Evolutionary conservation across 129 eudicot species (phyloP).

Genomic region (Ambrosia artemisiifolia): DNA sequence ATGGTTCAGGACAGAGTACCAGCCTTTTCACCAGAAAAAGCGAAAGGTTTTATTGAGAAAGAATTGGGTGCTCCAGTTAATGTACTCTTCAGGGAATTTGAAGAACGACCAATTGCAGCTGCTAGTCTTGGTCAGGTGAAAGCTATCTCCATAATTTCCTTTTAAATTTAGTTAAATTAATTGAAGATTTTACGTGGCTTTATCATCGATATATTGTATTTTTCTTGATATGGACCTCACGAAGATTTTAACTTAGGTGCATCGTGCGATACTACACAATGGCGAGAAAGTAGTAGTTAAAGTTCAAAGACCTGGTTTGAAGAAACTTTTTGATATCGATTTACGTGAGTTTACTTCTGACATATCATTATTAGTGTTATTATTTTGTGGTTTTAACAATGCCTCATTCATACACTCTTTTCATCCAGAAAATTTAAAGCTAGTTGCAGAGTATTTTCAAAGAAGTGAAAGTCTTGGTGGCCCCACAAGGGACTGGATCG

Average conservation of each 20-base stretch:
- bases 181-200: neutral
- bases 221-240: slow-evolving; percentile 13
- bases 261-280: slow-evolving; percentile 85
- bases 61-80: slow-evolving; percentile 92
- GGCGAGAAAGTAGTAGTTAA: slow-evolving; percentile 97
- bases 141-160: neutral
- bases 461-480: slow-evolving; percentile 93
- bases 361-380: neutral
- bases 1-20: slow-evolving; percentile 88
- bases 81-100: slow-evolving; percentile 75
- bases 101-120: slow-evolving; percentile 93
- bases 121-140: slow-evolving; percentile 99
- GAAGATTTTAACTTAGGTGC: slow-evolving; percentile 57
- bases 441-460: slow-evolving; percentile 85
- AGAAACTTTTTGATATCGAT: slow-evolving; percentile 96
- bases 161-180: neutral
- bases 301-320: slow-evolving; percentile 95
- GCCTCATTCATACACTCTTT: slow-evolving; percentile 10
- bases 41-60: slow-evolving; percentile 59
- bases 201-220: neutral
- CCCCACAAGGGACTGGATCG: slow-evolving; percentile 92
- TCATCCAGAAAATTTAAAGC: slow-evolving; percentile 76
- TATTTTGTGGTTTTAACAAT: neutral
- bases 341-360: slow-evolving; percentile 52
- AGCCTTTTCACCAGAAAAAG: slow-evolving; percentile 81